Evolutionary conservation across 306 rosid genomes (phyloP).

Genomic region (Quercus gilva): DNA sequence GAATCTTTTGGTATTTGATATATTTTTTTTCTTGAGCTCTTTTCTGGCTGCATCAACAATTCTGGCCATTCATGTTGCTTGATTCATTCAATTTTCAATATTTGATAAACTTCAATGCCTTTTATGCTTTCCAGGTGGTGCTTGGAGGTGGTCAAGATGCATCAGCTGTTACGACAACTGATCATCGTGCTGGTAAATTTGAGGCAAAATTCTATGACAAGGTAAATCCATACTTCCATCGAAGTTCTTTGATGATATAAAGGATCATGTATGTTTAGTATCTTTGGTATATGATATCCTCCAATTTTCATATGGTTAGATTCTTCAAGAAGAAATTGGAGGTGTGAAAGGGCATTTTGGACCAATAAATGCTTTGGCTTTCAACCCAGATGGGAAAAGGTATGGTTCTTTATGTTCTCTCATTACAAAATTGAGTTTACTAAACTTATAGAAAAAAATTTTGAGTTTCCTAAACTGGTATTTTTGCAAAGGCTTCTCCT

Average conservation of each 20-base stretch:
- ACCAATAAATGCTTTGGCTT: conserved; percentile 92
- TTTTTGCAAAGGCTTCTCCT: not conserved
- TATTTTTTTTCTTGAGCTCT: no score
- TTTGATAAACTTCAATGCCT: not conserved
- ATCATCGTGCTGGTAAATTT: conserved; percentile 91
- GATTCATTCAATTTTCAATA: not conserved
- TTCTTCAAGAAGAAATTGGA: conserved; percentile 97
- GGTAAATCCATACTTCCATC: conserved; percentile 28
- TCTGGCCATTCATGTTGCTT: not conserved
- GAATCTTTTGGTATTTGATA: no score
- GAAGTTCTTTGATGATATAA: not conserved
- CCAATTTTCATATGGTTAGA: conserved; percentile 37
- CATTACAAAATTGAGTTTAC: not conserved
- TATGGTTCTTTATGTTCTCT: conserved; percentile 17
- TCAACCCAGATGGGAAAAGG: conserved; percentile 97
- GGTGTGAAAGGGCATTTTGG: conserved; percentile 99
- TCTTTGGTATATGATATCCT: conserved; percentile 13
- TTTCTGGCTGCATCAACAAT: not conserved
- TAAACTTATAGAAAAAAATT: not conserved
- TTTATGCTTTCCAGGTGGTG: conserved; percentile 57
- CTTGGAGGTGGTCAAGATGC: conserved; percentile 99
- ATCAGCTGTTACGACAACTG: conserved; percentile 81
- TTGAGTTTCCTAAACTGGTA: not conserved
- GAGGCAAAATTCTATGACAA: conserved; percentile 91
- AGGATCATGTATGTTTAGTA: not conserved